These are phyloP conservation scores for Cenchrus purpureus DNA, from an alignment of 176 grass and related monocot species.

Conservation along the genomic window DNA sequence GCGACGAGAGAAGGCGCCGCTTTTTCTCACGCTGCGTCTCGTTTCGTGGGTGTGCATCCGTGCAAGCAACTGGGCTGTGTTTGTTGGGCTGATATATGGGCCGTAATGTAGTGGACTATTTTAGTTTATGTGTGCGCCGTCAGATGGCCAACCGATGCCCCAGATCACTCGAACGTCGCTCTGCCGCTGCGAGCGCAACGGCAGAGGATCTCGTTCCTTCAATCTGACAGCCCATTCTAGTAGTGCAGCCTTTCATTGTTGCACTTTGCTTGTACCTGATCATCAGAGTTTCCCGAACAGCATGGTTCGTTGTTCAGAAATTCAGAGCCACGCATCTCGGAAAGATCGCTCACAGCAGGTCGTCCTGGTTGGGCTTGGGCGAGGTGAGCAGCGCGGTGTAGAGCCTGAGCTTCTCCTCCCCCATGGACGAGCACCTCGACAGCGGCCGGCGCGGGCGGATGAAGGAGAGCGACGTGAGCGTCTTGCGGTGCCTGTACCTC, in stretches of 20 bases:
- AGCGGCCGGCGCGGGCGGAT: conserved; percentile 69
- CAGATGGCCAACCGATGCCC: no score
- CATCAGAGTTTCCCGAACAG: neutral
- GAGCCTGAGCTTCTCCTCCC: conserved; percentile 82
- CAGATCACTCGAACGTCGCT: no score
- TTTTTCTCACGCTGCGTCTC: no score
- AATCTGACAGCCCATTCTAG: neutral
- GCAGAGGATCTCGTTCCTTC: conserved; percentile 15
- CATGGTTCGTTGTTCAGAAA: neutral
- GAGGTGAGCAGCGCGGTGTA: conserved; percentile 81
- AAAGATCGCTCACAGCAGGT: conserved; percentile 23
- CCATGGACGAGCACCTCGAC: conserved; percentile 76
- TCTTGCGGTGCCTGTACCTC: conserved; percentile 75
- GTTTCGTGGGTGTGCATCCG: no score
- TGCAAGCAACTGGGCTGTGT: no score
- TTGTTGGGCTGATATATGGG: no score
- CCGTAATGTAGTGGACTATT: no score
- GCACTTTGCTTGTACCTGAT: neutral
- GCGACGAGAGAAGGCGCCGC: no score
- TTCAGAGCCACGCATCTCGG: neutral
- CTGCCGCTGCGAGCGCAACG: no score
- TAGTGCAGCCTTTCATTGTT: neutral
- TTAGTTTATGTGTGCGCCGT: no score
- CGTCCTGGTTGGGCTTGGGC: conserved; percentile 84
- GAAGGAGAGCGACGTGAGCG: conserved; percentile 74